Evolutionary conservation across 768 basidiomycete species (phyloP), one percentile per base, ranked within the genome.

Genomic region (Suillus cothurnatus): DNA sequence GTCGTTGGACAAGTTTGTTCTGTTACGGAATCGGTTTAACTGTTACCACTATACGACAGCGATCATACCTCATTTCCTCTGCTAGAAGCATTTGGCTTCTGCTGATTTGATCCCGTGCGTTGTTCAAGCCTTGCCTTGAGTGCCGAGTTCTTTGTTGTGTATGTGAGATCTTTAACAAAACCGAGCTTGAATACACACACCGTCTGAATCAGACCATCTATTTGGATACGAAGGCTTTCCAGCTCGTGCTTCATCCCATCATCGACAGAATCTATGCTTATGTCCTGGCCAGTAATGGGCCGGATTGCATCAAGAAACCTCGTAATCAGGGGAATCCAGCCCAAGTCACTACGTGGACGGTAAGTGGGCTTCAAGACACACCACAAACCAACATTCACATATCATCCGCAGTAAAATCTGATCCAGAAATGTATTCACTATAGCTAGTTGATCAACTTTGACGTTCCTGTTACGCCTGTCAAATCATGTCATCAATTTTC

Each of bases 1-100:
- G 81, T 12, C 92, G 87, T 71, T 94, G 92, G 11, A 94, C 86
- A 23, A 96, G 72, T 2, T 91, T 92, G 90, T 83, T 67, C 84
- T 88, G 85, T 91, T 26, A 6, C 4, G 15, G n/a, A 26, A 31
- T 41, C 63, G 31, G 56, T 32, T 15, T 28, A 7, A 19, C 39
- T 0, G 28, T 41, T 12, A 63, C 61, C 23, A 53, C 31, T 14
- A 15, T 31, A 26, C 58, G n/a, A 17, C 26, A 53, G 57, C n/a
- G 17, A 32, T 66, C 79, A 59, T 70, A 86, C 91, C 81, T 91
- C 91, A 26, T 80, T 76, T 32, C 84, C 87, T 28, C 79, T 90
- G 19, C 83, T 81, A 15, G 77, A 60, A 28, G 76, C 65, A 66
- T 79, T 86, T 6, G 79, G 68, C 38, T 79, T 76, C 8, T 84